Base-by-base conservation (phyloP, 345 rosid genomes). In the Populus deltoides region DNA sequence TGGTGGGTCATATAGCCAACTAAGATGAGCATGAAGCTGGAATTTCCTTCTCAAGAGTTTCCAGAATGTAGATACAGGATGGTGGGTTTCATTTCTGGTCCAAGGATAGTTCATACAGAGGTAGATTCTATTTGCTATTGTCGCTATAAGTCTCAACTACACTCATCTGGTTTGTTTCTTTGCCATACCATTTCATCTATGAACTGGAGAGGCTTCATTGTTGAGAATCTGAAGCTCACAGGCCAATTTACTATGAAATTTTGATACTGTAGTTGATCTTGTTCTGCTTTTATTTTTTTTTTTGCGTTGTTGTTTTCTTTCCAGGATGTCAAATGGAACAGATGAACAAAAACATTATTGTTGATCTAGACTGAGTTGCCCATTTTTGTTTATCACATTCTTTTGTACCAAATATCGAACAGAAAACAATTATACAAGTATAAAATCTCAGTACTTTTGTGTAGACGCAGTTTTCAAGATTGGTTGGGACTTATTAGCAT, bases 1-100 rank as follows among this genome's bases (percentile, higher is more conserved):
- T 80, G 66, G 59, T 76, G 35, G 76, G 79, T 70, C 74, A 79
- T n/a, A 75, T 85, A 57, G 84, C 80, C 17, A 81, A 27, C 81
- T 87, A 78, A 84, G 68, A 43, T 33, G 68, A 45, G n/a, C 25
- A 24, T 45, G 68, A 35, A 43, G 47, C 79, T 22, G 41, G 5
- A 8, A 20, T 17, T 62, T 18, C 49, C 27, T 77, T 38, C 77
- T 68, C 43, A 69, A n/a, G 41, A 43, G 39, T 71, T 70, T 51
- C 38, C 16, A 49, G 36, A 35, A 25, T 68, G 62, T 67, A 63
- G 55, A 72, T 65, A 65, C 33, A 74, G 17, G 62, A 47, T 33
- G 8, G 66, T 74, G 51, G 24, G 25, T 76, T 74, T 82, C 74
- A 51, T 68, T 73, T 39, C 53, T 18, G 47, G 24, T 51, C 27